phyloP scores from a whole-genome alignment of 371 early-diverging fungal genomes.

The Actinomortierella wolfii region DNA sequence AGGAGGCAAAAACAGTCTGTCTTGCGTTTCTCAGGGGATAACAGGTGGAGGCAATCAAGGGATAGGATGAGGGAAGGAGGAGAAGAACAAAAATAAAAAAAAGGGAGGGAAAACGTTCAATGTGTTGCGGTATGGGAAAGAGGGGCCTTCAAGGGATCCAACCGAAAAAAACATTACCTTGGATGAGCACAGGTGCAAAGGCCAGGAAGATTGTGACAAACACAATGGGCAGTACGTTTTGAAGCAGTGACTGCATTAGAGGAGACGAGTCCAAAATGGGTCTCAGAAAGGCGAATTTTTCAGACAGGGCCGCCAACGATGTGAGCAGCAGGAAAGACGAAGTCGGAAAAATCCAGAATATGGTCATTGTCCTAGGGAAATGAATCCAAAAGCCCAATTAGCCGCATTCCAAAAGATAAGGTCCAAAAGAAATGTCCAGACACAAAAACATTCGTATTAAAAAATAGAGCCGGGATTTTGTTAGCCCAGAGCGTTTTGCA shows the following conservation, averaged over 20 bases:
- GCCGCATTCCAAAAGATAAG: no score
- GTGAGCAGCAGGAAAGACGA: slow-evolving; percentile 75
- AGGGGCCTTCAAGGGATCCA: not conserved
- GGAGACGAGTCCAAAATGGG: slow-evolving; percentile 61
- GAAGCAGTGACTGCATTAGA: slow-evolving; percentile 61
- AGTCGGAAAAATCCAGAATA: slow-evolving; percentile 78
- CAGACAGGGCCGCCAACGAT: slow-evolving; percentile 71
- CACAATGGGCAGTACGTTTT: slow-evolving; percentile 69
- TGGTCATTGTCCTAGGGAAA: slow-evolving; percentile 54
- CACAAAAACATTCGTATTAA: no score
- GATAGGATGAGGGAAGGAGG: no score
- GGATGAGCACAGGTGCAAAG: slow-evolving; percentile 56
- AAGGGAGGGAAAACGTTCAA: slow-evolving; percentile 1
- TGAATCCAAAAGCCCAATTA: slow-evolving; percentile 4
- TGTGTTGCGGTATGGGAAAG: not conserved
- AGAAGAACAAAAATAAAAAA: not conserved
- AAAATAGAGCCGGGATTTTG: slow-evolving; percentile 1
- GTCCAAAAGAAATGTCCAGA: slow-evolving; percentile 5
- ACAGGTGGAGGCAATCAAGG: no score
- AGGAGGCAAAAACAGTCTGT: no score
- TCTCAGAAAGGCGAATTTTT: slow-evolving; percentile 56
- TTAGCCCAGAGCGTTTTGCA: not conserved
- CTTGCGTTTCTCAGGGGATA: no score
- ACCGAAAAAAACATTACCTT: slow-evolving; percentile 33
- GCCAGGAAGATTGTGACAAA: slow-evolving; percentile 73